These are phyloP conservation scores for Yarrowia hollandica DNA, from an alignment of 805 yeast species.

Conservation along the genomic window DNA sequence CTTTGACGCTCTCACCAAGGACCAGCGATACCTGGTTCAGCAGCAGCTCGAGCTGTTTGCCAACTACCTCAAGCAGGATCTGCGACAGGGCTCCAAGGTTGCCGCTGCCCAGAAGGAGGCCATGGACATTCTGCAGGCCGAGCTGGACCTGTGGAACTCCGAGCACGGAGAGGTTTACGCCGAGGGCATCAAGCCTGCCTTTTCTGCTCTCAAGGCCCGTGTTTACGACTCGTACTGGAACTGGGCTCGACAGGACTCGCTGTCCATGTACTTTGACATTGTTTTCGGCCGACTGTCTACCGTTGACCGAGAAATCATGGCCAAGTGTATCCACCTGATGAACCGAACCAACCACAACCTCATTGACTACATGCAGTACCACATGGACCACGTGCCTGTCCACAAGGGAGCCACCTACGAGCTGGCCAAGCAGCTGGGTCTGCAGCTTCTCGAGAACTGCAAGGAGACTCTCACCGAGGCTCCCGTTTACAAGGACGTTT, in stretches of 20 bases:
- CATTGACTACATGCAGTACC: constrained; percentile 95
- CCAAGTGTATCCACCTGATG: constrained; percentile 96
- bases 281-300: constrained; percentile 89
- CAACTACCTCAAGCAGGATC: constrained; percentile 88
- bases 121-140: constrained; percentile 76
- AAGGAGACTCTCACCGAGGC: constrained; percentile 73
- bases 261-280: constrained; percentile 91
- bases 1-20: constrained; percentile 75
- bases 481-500: constrained; percentile 95
- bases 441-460: constrained; percentile 94
- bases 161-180: constrained; percentile 94
- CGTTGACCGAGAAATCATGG: constrained; percentile 92
- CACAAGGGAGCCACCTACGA: constrained; percentile 90
- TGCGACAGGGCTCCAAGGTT: constrained; percentile 86
- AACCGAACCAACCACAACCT: constrained; percentile 93
- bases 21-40: constrained; percentile 65
- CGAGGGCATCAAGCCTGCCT: constrained; percentile 84
- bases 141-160: constrained; percentile 87
- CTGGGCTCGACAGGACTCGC: constrained; percentile 98
- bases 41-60: constrained; percentile 91
- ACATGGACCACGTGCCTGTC: constrained; percentile 78
- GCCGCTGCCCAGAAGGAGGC: constrained; percentile 83
- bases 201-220: constrained; percentile 91
- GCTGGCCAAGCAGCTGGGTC: constrained; percentile 86
- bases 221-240: constrained; percentile 98